Percentiles rank a stretch among this genome's conserved stretches.
Conservation (phyloP, 371 early-diverging fungal genomes). For the Rhizopus delemar region DNA sequence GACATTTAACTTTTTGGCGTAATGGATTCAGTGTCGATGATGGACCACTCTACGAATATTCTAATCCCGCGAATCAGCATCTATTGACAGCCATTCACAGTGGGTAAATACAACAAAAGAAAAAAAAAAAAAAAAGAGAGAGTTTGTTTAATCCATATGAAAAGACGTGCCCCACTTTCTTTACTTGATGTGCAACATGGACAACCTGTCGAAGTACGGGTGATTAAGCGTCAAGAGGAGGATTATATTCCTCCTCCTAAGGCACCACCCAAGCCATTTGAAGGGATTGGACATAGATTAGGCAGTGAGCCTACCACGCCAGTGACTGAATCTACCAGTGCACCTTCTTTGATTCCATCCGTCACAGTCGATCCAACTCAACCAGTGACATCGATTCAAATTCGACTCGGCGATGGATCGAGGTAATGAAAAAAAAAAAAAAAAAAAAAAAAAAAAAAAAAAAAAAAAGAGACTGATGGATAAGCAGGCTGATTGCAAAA, state of each 20-base stretch:
- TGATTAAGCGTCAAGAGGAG: slow-evolving; percentile 81
- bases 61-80: slow-evolving; percentile 85
- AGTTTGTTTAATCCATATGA: not conserved
- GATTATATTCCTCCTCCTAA: slow-evolving; percentile 80
- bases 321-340: slow-evolving; percentile 62
- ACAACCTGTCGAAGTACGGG: slow-evolving; percentile 90
- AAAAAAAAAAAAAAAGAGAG: no score
- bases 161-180: slow-evolving; percentile 80
- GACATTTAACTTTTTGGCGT: slow-evolving; percentile 90
- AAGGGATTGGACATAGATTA: slow-evolving; percentile 85
- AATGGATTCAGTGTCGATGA: slow-evolving; percentile 96
- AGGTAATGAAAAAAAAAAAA: slow-evolving; percentile 40
- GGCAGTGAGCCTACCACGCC: slow-evolving; percentile 49
- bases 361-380: slow-evolving; percentile 67
- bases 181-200: slow-evolving; percentile 87
- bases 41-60: slow-evolving; percentile 82
- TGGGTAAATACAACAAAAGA: slow-evolving; percentile 56
- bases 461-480: not conserved
- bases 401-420: slow-evolving; percentile 90
- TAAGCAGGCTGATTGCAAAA: slow-evolving; percentile 74
- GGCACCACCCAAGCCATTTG: slow-evolving; percentile 76
- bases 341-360: slow-evolving; percentile 24
- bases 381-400: slow-evolving; percentile 86
- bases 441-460: slow-evolving; percentile 28
- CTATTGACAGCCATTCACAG: slow-evolving; percentile 82